Evolutionary conservation across 1,284 basidiomycete species (phyloP), one percentile per base, ranked within the genome.

Genomic region (Gomphus bonarii): DNA sequence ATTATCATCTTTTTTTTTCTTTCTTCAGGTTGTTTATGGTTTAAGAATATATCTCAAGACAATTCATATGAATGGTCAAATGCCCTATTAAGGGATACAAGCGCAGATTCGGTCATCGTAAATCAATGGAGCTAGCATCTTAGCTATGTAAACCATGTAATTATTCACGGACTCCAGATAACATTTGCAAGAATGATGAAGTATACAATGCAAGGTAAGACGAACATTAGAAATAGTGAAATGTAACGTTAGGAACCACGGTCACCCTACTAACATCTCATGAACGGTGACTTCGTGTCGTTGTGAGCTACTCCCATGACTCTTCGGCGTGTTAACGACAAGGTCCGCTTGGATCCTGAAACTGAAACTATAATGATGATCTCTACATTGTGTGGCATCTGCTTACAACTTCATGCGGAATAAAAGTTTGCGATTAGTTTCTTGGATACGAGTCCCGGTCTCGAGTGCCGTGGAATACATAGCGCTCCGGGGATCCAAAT

Each of bases 401-500:
- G 73, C 84, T 65, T 64, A 88, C 84, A 91, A 67, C 64, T 80
- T 73, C 82, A 91, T 86, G 55, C 90, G 76, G 59, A 91, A 70
- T 43, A 93, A 69, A 33, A 91, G 67, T 65, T 90, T 89, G 60
- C 82, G 73, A 63, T 90, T 89, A 52, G 83, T 77, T 20, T 77
- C 72, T 64, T 87, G 80, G 61, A 88, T 85, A 47, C 85, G 79
- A 12, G 72, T 70, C 0, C 86, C 91, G 1, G 81, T 75, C 67
- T 85, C 81, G 63, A 92, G 76, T 3, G 89, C 85, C 10, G 80
- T 76, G 18, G 80, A 77, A 64, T 88, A 94, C 42, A 93, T 70
- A 53, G 82, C 82, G 3, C 81, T 78, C 0, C 91, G 78, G 60
- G 82, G 80, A 64, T 93, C 87, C 7, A 77, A 82, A 64, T 82